phyloP scores from a whole-genome alignment of 768 basidiomycete species.

The Tylopilus subfusipes region DNA sequence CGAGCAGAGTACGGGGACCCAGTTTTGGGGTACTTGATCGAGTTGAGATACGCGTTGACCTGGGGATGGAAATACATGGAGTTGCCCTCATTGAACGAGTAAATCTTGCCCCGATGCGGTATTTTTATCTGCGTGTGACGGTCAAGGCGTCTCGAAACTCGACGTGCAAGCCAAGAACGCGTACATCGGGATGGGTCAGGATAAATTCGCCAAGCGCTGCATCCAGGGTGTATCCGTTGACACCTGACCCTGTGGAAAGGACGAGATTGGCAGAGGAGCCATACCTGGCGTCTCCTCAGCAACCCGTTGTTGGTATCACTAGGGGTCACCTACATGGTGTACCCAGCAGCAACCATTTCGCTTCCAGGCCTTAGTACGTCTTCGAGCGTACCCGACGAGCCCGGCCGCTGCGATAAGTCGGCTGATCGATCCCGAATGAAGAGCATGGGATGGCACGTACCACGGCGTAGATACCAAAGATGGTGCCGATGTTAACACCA shows the following conservation, averaged over 20 bases:
- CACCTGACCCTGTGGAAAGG: conserved; percentile 90
- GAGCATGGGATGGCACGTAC: conserved; percentile 45
- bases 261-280: conserved; percentile 97
- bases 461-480: conserved; percentile 94
- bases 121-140: conserved; percentile 69
- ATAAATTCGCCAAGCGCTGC: conserved; percentile 96
- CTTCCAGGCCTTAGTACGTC: conserved; percentile 93
- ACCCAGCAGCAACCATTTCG: conserved; percentile 97
- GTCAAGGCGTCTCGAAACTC: conserved; percentile 1
- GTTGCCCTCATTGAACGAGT: conserved; percentile 99
- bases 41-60: conserved; percentile 76
- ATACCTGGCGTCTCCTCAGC: conserved; percentile 46
- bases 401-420: conserved; percentile 51
- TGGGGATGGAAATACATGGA: conserved; percentile 89
- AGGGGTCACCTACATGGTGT: conserved; percentile 75
- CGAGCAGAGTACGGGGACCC: conserved; percentile 84
- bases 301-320: neutral
- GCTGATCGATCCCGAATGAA: neutral
- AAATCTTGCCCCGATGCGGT: conserved; percentile 94
- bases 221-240: conserved; percentile 98
- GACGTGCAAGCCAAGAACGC: conserved; percentile 21
- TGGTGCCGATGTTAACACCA: conserved; percentile 96
- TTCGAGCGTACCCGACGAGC: conserved; percentile 70
- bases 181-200: conserved; percentile 91
- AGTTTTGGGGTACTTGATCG: conserved; percentile 83